phyloP scores from a whole-genome alignment of 2,329 filamentous ascomycete genomes.

The Paraconiothyrium brasiliense region DNA sequence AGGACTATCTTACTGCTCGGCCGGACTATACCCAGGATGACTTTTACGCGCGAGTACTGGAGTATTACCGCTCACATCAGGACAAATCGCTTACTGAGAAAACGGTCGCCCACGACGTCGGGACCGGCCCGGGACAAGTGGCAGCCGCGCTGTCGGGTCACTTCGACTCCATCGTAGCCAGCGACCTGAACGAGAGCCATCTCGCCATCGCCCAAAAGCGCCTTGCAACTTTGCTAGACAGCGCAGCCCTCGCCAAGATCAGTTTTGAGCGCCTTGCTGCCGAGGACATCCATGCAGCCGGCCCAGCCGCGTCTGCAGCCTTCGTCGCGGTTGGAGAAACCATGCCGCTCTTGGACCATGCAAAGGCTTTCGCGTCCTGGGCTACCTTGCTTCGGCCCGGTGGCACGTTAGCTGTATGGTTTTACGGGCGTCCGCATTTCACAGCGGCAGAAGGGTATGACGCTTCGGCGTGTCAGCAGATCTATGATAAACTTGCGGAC shows the following conservation, averaged over 20 bases:
- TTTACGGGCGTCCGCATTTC: conserved; percentile 8
- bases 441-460: not conserved
- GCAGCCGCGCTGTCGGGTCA: not conserved
- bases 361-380: not conserved
- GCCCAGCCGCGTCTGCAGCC: not conserved
- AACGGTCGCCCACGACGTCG: not conserved
- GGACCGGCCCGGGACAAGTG: conserved; percentile 1
- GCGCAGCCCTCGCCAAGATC: not conserved
- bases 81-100: not conserved
- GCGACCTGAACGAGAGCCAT: conserved; percentile 1
- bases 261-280: not conserved
- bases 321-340: not conserved
- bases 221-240: not conserved
- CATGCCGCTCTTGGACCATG: conserved; percentile 2
- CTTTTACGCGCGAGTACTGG: conserved; percentile 4
- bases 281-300: not conserved
- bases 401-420: conserved; percentile 11
- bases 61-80: not conserved
- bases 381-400: not conserved
- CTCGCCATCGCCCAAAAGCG: not conserved
- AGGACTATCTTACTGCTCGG: conserved; percentile 5
- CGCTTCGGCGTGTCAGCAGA: not conserved
- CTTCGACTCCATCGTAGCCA: not conserved
- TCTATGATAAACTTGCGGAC: not conserved
- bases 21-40: conserved; percentile 4